Conservation (phyloP, 306 rosid genomes). For the Neltuma alba region DNA sequence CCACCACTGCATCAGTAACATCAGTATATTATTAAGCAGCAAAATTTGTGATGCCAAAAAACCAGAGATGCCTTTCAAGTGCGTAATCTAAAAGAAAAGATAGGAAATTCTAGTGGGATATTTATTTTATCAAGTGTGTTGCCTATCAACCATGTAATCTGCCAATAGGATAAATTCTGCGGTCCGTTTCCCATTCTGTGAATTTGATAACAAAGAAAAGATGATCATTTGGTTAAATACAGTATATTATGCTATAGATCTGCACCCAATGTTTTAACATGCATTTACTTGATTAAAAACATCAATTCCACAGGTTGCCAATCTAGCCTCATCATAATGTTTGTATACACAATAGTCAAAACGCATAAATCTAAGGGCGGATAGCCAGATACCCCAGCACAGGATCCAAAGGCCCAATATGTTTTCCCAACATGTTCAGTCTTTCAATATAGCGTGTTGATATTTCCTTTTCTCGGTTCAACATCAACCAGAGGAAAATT, state of each 20-base stretch:
- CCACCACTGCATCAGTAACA: slow-evolving; percentile 70
- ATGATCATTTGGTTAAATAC: slow-evolving; percentile 25
- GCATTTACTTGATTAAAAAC: slow-evolving; percentile 23
- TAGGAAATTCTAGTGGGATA: not conserved
- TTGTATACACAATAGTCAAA: slow-evolving; percentile 22
- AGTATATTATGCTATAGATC: not conserved
- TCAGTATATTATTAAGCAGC: slow-evolving; percentile 35
- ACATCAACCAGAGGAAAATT: slow-evolving; percentile 20
- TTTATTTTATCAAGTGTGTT: not conserved
- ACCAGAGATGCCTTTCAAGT: slow-evolving; percentile 11
- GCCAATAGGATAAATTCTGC: slow-evolving; percentile 2
- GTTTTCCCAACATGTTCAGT: not conserved
- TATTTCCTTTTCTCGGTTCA: slow-evolving; percentile 19
- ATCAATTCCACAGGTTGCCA: slow-evolving; percentile 29
- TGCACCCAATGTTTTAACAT: slow-evolving; percentile 11
- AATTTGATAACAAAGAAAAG: slow-evolving; percentile 7
- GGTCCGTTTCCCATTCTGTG: not conserved
- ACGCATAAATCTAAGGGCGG: slow-evolving; percentile 24
- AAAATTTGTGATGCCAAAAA: not conserved
- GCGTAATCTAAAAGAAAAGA: slow-evolving; percentile 1
- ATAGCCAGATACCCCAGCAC: slow-evolving; percentile 24
- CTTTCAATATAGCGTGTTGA: slow-evolving; percentile 1
- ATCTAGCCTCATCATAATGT: slow-evolving; percentile 21
- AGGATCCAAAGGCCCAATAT: slow-evolving; percentile 18
- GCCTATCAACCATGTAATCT: slow-evolving; percentile 10